Evolutionary conservation across 2,329 filamentous ascomycete species (phyloP).

Genomic region (Claviceps africana): DNA sequence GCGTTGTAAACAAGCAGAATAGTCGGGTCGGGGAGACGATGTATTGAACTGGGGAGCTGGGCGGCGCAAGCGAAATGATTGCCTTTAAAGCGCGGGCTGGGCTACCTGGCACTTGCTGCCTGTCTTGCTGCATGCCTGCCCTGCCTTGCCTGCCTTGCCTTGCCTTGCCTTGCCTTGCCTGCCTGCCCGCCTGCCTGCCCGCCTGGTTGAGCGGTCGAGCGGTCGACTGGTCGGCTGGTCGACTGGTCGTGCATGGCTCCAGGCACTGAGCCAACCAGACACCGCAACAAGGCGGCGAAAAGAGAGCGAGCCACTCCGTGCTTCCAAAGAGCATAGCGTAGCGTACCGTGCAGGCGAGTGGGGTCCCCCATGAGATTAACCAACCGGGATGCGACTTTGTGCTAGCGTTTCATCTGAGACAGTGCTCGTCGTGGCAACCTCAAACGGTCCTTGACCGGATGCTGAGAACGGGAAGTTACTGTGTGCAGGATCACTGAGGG

Average conservation of each 20-base stretch:
- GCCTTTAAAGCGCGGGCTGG: constrained; percentile 19
- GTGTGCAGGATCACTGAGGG: neutral
- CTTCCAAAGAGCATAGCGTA: neutral
- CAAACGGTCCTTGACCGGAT: constrained; percentile 2
- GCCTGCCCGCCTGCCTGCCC: neutral
- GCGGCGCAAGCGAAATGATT: constrained; percentile 40
- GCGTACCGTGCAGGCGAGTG: constrained; percentile 12
- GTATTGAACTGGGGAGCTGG: constrained; percentile 32
- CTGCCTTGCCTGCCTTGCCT: neutral
- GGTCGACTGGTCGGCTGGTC: constrained; percentile 8
- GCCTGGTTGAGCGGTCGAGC: too few species aligned
- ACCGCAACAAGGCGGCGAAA: neutral
- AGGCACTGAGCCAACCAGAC: neutral
- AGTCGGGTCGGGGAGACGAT: constrained; percentile 14
- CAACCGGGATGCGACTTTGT: constrained; percentile 15
- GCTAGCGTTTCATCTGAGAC: constrained; percentile 16
- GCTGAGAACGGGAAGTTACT: accelerated
- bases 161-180: neutral
- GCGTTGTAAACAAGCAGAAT: constrained; percentile 2
- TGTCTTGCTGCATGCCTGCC: constrained; percentile 1
- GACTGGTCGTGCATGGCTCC: constrained; percentile 14
- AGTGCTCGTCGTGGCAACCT: neutral
- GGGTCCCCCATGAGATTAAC: constrained; percentile 29
- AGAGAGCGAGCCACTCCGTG: neutral
- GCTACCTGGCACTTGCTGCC: neutral